Evolutionary conservation across 2,329 filamentous ascomycete genomes (phyloP), one percentile per base, ranked within the genome.

Genomic region (Dothideomycetes sp.): DNA sequence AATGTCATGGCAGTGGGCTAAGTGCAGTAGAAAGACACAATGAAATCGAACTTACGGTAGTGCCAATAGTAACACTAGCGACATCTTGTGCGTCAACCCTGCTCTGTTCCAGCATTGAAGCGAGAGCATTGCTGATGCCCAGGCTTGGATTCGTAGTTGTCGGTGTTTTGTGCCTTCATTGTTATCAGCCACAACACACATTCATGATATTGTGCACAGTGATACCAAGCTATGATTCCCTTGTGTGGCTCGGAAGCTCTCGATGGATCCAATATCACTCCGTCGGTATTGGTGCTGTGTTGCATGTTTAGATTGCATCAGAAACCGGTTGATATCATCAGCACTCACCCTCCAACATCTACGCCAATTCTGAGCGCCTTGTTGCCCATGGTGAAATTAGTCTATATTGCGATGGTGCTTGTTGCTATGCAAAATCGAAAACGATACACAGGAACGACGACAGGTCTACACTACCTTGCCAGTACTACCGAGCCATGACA

Each of bases 101-200:
- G 19, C 30, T 17, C n/a, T 39, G 37, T 2, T 34, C 19, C 5
- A 39, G 34, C 37, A 39, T 39, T 5, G 31, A 39, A 16, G 16
- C 14, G 4, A 39, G 31, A 8, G 37, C 37, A 39, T 39, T 11
- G n/a, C 14, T 39, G 22, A 39, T 39, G 2, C 37, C 37, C n/a
- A 34, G 30, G 16, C 37, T 39, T 4, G 37, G 37, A 14, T 39
- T 39, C 18, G 37, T 39, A 16, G 37, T 39, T 4, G 37, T 39
- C 8, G 37, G 37, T 15, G 37, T 19, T 39, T 39, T 39, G 19
- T 39, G 37, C 37, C 37, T 39, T 29, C 4, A 9, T n/a, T 32
- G 5, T 8, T n/a, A n/a, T 32, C 30, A 32, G 10, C 11, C 5
- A 32, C 7, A 8, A 32, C 5, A 32, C 5, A 32, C 8, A 32